Conservation (phyloP, 2,329 filamentous ascomycete genomes). For the Alternaria ventricosa region DNA sequence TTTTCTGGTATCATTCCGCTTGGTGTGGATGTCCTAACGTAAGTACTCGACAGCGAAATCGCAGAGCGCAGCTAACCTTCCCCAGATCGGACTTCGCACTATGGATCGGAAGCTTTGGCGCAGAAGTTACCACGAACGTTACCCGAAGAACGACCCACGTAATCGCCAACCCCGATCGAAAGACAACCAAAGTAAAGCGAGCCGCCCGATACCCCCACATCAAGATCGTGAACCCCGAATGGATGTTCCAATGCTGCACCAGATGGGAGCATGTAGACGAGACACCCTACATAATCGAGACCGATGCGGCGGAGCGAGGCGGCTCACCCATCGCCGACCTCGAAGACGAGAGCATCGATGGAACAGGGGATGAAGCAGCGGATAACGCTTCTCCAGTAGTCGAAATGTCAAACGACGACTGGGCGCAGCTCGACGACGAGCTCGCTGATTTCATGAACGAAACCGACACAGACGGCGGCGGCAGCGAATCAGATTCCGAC, state of each 20-base stretch:
- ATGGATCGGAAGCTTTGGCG: slow-evolving; percentile 87
- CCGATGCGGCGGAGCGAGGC: slow-evolving; percentile 69
- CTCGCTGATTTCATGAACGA: slow-evolving; percentile 73
- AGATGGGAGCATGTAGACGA: slow-evolving; percentile 85
- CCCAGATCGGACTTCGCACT: slow-evolving; percentile 78
- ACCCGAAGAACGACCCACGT: slow-evolving; percentile 68
- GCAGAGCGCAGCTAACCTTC: slow-evolving; percentile 19
- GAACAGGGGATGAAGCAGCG: slow-evolving; percentile 47
- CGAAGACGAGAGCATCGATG: slow-evolving; percentile 54
- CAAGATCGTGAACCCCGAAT: slow-evolving; percentile 90
- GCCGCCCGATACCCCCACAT: slow-evolving; percentile 80
- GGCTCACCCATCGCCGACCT: slow-evolving; percentile 48
- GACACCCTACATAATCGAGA: slow-evolving; percentile 76
- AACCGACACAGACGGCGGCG: slow-evolving; percentile 43
- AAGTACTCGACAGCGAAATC: slow-evolving; percentile 24
- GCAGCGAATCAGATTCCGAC: slow-evolving; percentile 41
- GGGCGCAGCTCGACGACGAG: slow-evolving; percentile 69
- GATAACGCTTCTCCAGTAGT: slow-evolving; percentile 35
- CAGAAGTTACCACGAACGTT: slow-evolving; percentile 67
- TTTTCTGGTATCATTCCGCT: slow-evolving; percentile 90
- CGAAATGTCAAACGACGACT: slow-evolving; percentile 44
- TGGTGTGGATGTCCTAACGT: slow-evolving; percentile 74
- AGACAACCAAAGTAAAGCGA: slow-evolving; percentile 89
- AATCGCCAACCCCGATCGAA: slow-evolving; percentile 71
- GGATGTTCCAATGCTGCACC: slow-evolving; percentile 84